A percentile compares a stretch with the other conserved stretches of the same genome.
Evolutionary conservation across 1,284 basidiomycete genomes (phyloP).

Genomic region (Pyrrhoderma noxium): DNA sequence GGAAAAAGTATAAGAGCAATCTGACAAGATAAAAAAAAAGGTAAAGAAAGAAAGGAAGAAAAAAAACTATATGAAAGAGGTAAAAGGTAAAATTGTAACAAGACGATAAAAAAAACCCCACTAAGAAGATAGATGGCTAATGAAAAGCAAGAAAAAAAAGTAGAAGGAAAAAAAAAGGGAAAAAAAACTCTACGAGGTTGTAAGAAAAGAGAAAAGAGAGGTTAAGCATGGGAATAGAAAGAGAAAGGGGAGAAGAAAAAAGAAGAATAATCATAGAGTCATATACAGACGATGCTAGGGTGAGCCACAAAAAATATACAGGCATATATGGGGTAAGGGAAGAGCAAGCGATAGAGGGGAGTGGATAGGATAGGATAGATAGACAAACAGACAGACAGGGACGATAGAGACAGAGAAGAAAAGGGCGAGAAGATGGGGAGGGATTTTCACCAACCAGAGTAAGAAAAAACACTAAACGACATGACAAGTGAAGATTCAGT

Average conservation of each 20-base stretch:
- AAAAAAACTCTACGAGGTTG: background rate
- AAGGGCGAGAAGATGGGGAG: conserved; percentile 27
- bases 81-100: background rate
- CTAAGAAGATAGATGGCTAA: background rate
- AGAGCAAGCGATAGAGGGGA: background rate
- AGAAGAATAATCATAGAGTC: conserved; percentile 27
- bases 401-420: conserved; percentile 16
- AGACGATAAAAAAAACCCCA: no score
- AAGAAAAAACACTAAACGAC: conserved; percentile 22
- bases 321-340: background rate
- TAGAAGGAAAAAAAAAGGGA: background rate
- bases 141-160: background rate
- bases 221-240: conserved; percentile 25
- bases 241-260: conserved; percentile 22
- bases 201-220: conserved; percentile 19
- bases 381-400: background rate
- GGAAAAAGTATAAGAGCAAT: conserved; percentile 1
- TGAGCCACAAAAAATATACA: conserved; percentile 13
- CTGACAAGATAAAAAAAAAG: conserved; percentile 12
- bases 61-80: background rate
- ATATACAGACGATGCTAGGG: conserved; percentile 12
- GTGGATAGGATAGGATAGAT: conserved; percentile 1
- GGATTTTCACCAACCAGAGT: background rate
- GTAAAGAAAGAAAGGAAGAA: background rate
- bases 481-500: conserved; percentile 35